These are phyloP conservation scores for Karstenula rhodostoma DNA, from an alignment of 2,329 filamentous ascomycete genomes.

Conservation along the genomic window DNA sequence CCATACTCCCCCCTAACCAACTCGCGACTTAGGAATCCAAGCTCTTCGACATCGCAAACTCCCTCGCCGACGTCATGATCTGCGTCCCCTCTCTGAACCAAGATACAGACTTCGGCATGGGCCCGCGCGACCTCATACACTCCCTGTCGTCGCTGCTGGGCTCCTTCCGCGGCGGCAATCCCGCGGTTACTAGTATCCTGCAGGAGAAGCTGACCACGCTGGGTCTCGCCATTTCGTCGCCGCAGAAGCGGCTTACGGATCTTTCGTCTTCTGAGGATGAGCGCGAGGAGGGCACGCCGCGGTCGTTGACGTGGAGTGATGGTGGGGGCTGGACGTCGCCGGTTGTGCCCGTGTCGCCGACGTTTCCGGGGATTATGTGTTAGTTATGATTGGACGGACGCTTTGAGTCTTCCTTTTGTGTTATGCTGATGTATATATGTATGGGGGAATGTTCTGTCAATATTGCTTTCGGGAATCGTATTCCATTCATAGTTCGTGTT, in stretches of 20 bases:
- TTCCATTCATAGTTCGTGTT: no score
- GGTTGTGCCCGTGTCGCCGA: neutral
- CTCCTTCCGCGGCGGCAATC: conserved; percentile 44
- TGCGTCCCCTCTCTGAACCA: conserved; percentile 45
- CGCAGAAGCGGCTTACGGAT: conserved; percentile 38
- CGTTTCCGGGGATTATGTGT: conserved; percentile 5
- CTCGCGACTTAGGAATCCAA: conserved; percentile 41
- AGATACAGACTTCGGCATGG: conserved; percentile 40
- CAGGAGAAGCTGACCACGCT: conserved; percentile 42
- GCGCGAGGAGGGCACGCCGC: conserved; percentile 23
- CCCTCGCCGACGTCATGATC: conserved; percentile 48
- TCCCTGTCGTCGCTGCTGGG: conserved; percentile 40
- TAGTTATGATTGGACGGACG: no score
- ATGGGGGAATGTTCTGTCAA: no score
- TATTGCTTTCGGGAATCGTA: no score
- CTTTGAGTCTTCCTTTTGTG: no score
- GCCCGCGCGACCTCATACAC: conserved; percentile 45
- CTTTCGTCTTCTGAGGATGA: conserved; percentile 45
- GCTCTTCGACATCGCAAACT: conserved; percentile 47
- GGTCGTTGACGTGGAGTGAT: conserved; percentile 19
- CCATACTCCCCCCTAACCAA: neutral
- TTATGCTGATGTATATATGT: no score
- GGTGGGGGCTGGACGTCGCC: conserved; percentile 10
- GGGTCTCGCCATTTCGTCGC: conserved; percentile 37
- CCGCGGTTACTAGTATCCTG: conserved; percentile 43